Percentiles rank a stretch among this genome's conserved stretches.
These are phyloP conservation scores for Neonectria neomacrospora DNA, from an alignment of 2,329 filamentous ascomycete species.

Conservation along the genomic window DNA sequence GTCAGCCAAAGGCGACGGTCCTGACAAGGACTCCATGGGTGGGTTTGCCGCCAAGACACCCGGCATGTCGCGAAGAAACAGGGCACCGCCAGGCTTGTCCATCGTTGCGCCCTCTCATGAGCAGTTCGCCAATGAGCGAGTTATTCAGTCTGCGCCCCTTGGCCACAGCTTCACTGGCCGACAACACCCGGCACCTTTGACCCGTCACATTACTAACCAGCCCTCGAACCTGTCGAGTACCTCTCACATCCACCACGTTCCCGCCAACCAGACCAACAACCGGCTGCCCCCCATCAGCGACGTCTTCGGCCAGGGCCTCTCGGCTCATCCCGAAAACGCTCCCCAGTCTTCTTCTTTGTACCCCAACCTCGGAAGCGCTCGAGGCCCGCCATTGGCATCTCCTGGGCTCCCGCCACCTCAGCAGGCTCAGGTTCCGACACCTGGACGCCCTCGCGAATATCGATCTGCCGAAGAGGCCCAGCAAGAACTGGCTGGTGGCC, in stretches of 20 bases:
- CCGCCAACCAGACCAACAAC: constrained; percentile 89
- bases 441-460: constrained; percentile 82
- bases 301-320: constrained; percentile 86
- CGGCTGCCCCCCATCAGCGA: constrained; percentile 93
- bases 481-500: constrained; percentile 87
- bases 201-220: constrained; percentile 82
- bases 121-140: constrained; percentile 91
- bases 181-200: constrained; percentile 79
- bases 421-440: constrained; percentile 61
- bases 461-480: constrained; percentile 96
- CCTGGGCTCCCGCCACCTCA: constrained; percentile 75
- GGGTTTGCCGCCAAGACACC: constrained; percentile 76
- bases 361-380: constrained; percentile 70
- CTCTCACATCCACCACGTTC: constrained; percentile 90
- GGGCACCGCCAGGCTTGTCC: constrained; percentile 87
- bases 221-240: constrained; percentile 84
- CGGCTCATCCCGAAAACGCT: constrained; percentile 67
- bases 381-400: constrained; percentile 79
- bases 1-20: constrained; percentile 79
- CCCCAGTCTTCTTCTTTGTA: constrained; percentile 58
- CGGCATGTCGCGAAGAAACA: constrained; percentile 77
- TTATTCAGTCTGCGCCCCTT: constrained; percentile 95
- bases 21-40: constrained; percentile 63
- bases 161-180: constrained; percentile 95
- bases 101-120: constrained; percentile 95